Base-by-base conservation (phyloP, 108 stramenopile species). In the Discostella pseudostelligera region DNA sequence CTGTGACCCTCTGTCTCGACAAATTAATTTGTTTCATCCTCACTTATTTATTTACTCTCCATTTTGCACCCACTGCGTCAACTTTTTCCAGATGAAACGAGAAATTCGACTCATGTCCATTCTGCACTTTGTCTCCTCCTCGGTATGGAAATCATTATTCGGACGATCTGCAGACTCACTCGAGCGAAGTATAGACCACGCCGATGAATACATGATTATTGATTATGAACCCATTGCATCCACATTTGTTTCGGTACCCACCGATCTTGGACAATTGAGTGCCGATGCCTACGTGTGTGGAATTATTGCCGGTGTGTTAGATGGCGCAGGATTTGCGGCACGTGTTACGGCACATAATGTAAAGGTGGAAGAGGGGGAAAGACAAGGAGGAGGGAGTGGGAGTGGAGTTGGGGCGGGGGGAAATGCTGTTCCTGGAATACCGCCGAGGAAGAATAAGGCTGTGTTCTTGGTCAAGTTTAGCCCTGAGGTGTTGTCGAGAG, bases 201-300 rank as follows among this genome's bases (percentile, higher is more conserved):
- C 92, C 0, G 92, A 97, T 69, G 97, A 98, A 73, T 92, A 84
- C 79, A 97, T 97, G 96, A 97, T 97, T 68, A 83, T 95, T 39
- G 96, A 97, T 57, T 81, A 87, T 39, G 85, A 88, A 48, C 94
- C 96, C n/a, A 77, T 95, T 13, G 92, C 96, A 14, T 90, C 87
- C 39, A 88, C 83, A 21, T 95, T 86, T 74, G 82, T 91, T 6
- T 87, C 85, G 22, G 92, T 94, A 39, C 93, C 93, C 1, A 40
- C 82, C 20, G 89, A 95, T 69, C 79, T 95, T 43, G 89, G 94
- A 35, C 88, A 91, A 55, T 62, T 96, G 20, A 95, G 90, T 47
- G 92, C 84, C 46, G 96, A 96, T 71, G 95, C 96, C 5, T 95
- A 91, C 67, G 80, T 97, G 32, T 87, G 89, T 20, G 97, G 97